Conservation (phyloP, 345 rosid genomes). For the Toxicodendron radicans region DNA sequence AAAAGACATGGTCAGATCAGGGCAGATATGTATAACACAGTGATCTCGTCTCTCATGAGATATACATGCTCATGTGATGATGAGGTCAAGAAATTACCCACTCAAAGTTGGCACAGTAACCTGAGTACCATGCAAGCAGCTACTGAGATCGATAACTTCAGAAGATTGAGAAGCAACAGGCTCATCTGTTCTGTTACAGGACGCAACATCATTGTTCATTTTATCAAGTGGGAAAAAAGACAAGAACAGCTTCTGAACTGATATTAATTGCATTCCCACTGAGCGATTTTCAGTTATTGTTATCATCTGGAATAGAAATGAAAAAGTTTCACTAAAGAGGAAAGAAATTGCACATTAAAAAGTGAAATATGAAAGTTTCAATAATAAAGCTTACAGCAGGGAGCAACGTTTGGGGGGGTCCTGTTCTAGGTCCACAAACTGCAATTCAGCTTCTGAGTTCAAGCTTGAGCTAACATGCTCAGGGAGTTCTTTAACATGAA, state of each 20-base stretch:
- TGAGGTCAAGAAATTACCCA: constrained; percentile 49
- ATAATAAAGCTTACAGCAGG: background rate
- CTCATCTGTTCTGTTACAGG: constrained; percentile 21
- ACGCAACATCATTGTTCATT: too few relatives aligned
- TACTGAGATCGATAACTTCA: constrained; percentile 64
- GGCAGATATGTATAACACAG: background rate
- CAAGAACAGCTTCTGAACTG: constrained; percentile 60
- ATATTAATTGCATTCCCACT: constrained; percentile 48
- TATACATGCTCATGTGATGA: background rate
- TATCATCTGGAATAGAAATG: constrained; percentile 53
- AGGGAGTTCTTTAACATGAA: constrained; percentile 55
- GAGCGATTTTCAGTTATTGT: constrained; percentile 41
- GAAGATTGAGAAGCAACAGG: constrained; percentile 44
- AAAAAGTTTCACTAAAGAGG: constrained; percentile 6
- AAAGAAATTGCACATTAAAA: constrained; percentile 11
- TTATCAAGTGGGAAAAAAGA: constrained; percentile 41
- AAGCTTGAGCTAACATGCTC: constrained; percentile 60
- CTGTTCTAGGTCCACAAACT: constrained; percentile 70
- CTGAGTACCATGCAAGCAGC: constrained; percentile 64
- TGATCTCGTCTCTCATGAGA: background rate
- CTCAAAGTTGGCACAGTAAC: constrained; percentile 84
- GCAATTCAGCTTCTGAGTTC: constrained; percentile 45
- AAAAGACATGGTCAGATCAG: background rate
- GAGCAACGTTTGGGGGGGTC: constrained; percentile 87
- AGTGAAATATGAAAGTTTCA: background rate